Conservation (phyloP, 345 rosid genomes). For the Brassica juncea region DNA sequence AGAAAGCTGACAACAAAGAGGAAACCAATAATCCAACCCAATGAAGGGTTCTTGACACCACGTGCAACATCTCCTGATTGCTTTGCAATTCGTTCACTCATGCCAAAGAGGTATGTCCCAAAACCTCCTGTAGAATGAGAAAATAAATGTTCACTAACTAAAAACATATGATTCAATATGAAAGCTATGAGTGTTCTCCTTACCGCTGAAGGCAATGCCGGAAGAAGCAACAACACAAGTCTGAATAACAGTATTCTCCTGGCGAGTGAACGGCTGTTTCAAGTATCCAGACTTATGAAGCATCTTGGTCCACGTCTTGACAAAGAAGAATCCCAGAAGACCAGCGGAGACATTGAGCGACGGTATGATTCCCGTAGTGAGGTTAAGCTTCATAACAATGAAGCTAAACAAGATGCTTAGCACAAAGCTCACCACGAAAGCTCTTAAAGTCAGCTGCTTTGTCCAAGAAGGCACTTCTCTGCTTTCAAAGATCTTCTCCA, state of each 20-base stretch:
- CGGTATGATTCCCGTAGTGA: slow-evolving; percentile 72
- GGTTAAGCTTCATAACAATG: slow-evolving; percentile 71
- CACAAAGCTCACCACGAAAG: slow-evolving; percentile 57
- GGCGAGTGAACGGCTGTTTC: slow-evolving; percentile 65
- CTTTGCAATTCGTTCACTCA: slow-evolving; percentile 60
- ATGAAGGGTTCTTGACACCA: slow-evolving; percentile 53
- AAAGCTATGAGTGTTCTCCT: slow-evolving; percentile 8
- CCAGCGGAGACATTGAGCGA: slow-evolving; percentile 76
- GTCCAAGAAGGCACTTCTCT: slow-evolving; percentile 62
- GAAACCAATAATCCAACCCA: slow-evolving; percentile 76
- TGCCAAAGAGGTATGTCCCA: slow-evolving; percentile 76
- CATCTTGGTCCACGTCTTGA: slow-evolving; percentile 64
- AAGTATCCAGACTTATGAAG: slow-evolving; percentile 45
- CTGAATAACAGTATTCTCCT: slow-evolving; percentile 78
- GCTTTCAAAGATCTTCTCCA: slow-evolving; percentile 55
- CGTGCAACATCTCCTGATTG: slow-evolving; percentile 45
- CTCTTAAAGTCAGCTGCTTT: slow-evolving; percentile 64
- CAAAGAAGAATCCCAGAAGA: slow-evolving; percentile 65
- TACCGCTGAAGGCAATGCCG: slow-evolving; percentile 79
- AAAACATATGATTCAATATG: background rate
- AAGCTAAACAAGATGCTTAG: slow-evolving; percentile 63
- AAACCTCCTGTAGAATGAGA: slow-evolving; percentile 54
- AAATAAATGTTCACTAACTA: too few species aligned
- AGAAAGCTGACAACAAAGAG: slow-evolving; percentile 85
- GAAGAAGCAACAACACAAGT: slow-evolving; percentile 82